Percentiles rank a stretch among this genome's conserved stretches.
Evolutionary conservation across 116 monocot genomes (phyloP).

Genomic region (Trichopus zeylanicus): DNA sequence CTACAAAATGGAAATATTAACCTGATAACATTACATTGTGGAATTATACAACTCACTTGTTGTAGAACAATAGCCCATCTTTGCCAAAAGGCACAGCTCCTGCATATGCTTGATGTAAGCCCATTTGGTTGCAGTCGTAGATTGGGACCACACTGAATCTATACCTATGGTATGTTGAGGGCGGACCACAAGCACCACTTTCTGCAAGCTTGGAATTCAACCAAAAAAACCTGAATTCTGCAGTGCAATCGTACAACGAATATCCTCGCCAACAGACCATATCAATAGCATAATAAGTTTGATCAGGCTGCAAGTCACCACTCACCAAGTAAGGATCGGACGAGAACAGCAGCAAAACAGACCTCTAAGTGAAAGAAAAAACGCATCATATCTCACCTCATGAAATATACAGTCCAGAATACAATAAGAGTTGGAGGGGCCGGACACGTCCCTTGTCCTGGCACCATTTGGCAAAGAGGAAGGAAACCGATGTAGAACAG

Average conservation of each 20-base stretch:
- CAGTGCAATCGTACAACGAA: conserved; percentile 80
- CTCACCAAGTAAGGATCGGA: neutral
- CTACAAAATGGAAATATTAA: too few relatives aligned
- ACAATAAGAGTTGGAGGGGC: conserved; percentile 59
- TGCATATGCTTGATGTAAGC: conserved; percentile 61
- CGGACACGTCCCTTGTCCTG: conserved; percentile 50
- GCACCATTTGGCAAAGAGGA: conserved; percentile 84
- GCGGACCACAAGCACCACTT: conserved; percentile 73
- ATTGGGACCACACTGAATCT: conserved; percentile 69
- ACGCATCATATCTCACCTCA: conserved; percentile 47
- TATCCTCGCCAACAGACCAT: conserved; percentile 94
- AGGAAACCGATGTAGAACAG: conserved; percentile 82
- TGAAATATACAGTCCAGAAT: conserved; percentile 98
- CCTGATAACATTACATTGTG: neutral
- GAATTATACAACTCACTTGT: conserved; percentile 50
- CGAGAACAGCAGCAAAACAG: neutral
- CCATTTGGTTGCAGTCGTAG: conserved; percentile 64
- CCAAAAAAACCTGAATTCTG: conserved; percentile 98
- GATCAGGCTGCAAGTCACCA: conserved; percentile 58
- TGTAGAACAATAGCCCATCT: conserved; percentile 87
- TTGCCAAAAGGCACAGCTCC: conserved; percentile 50
- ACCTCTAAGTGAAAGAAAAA: neutral
- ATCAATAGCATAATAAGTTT: conserved; percentile 96
- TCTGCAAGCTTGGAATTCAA: conserved; percentile 86
- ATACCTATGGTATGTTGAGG: conserved; percentile 70